Base-by-base conservation (phyloP, 768 basidiomycete genomes). In the Roridomyces roridus region DNA sequence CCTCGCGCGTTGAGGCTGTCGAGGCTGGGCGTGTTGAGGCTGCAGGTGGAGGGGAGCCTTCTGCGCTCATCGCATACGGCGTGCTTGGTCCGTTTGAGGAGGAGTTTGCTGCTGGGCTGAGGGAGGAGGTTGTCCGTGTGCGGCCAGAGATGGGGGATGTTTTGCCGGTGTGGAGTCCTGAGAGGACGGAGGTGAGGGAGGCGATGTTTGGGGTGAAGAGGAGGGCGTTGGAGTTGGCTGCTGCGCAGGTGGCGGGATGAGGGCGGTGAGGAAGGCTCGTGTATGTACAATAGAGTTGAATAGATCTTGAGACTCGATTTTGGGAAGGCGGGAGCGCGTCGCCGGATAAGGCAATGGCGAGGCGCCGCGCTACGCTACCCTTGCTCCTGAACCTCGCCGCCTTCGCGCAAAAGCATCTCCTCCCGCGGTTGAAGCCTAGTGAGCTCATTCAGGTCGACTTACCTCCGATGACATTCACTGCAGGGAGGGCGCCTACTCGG, bases 1-100 rank as follows among this genome's bases (percentile, higher is more conserved):
- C 18, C 2, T 53, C 51, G 17, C 58, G 73, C 18, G 55, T 74
- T n/a, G 37, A 46, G 0, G 47, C 46, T 0, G 63, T 73, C 9
- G 59, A 48, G 15, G 34, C 21, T 1, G 49, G 18, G 10, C 39
- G 51, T 9, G 31, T 3, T 1, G 18, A 23, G 24, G 46, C 14
- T 3, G 23, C 34, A 15, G 35, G 21, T 31, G 11, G 20, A 20
- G 18, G n/a, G 25, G 47, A 53, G 23, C 51, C 56, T 9, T 58
- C 56, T 6, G 12, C 46, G 41, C 44, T 62, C 2, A 47, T 47
- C n/a, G 20, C 51, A 23, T 62, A 62, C 51, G 40, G 49, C 47
- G 51, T 57, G 12, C 52, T 62, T 2, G 60, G 55, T 20, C 37
- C 55, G 17, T 54, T 35, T 21, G 60, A 62, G 34, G 51, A 54